phyloP scores from a whole-genome alignment of 148 eudicot species.

The Spergularia bocconei region DNA sequence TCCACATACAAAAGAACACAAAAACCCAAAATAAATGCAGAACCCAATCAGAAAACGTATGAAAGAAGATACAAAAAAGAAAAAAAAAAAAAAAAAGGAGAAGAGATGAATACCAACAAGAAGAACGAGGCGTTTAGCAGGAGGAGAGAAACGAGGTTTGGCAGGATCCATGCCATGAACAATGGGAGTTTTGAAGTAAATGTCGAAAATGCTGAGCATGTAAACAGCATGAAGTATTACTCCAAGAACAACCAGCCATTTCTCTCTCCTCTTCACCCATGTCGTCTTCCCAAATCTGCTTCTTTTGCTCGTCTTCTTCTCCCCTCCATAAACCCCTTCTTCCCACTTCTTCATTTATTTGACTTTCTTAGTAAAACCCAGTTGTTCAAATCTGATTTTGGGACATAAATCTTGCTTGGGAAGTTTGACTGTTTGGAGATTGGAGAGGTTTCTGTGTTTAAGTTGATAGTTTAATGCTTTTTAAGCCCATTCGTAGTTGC shows the following conservation, averaged over 20 bases:
- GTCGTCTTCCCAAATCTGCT: conserved; percentile 29
- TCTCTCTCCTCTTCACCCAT: conserved; percentile 63
- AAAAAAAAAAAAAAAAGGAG: not conserved
- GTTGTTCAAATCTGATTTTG: not conserved
- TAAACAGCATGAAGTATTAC: conserved; percentile 80
- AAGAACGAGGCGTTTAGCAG: conserved; percentile 91
- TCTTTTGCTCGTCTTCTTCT: conserved; percentile 13
- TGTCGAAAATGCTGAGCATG: conserved; percentile 95
- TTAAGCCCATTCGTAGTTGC: too few species aligned
- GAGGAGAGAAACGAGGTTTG: conserved; percentile 63
- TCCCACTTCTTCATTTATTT: conserved; percentile 28
- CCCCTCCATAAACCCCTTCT: conserved; percentile 54
- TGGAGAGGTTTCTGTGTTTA: too few species aligned
- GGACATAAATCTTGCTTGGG: too few species aligned
- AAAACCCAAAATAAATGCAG: not conserved
- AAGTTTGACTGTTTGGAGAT: too few species aligned
- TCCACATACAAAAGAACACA: too few species aligned
- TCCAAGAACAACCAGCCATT: conserved; percentile 82
- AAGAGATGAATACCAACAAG: conserved; percentile 50
- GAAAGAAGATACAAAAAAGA: not conserved
- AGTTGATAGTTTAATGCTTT: too few species aligned
- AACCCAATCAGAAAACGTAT: not conserved
- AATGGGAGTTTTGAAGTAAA: conserved; percentile 90
- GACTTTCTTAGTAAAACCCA: not conserved
- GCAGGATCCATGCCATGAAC: conserved; percentile 99